These are phyloP conservation scores for Ogataea pilisensis DNA, from an alignment of 805 yeast genomes.

Conservation along the genomic window DNA sequence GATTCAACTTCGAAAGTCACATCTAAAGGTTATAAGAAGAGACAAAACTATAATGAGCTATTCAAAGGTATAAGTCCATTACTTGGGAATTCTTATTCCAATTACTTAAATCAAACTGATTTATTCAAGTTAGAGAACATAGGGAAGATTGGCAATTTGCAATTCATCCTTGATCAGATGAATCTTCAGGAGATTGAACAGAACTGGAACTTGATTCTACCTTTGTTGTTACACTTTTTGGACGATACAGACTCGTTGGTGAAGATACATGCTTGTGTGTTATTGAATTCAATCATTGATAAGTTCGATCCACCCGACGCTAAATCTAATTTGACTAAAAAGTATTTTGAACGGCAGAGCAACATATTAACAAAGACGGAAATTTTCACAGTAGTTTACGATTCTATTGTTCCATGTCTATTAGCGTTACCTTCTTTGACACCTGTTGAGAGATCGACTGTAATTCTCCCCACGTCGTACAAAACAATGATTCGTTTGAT, in stretches of 20 bases:
- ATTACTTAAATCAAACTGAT: slow-evolving; percentile 14
- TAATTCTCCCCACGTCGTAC: slow-evolving; percentile 23
- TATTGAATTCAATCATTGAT: slow-evolving; percentile 8
- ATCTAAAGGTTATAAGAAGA: slow-evolving; percentile 11
- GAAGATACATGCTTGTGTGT: slow-evolving; percentile 19
- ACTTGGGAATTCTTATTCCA: slow-evolving; percentile 13
- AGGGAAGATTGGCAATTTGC: slow-evolving; percentile 11
- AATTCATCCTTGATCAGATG: slow-evolving; percentile 7
- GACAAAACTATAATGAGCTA: slow-evolving; percentile 1
- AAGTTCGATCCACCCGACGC: slow-evolving; percentile 6
- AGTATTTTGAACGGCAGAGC: no score
- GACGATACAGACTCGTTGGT: slow-evolving; percentile 28
- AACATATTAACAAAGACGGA: slow-evolving; percentile 13
- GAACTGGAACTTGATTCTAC: slow-evolving; percentile 26
- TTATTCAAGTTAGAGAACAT: slow-evolving; percentile 16
- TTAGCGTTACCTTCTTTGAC: slow-evolving; percentile 29
- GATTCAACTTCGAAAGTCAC: slow-evolving; percentile 9
- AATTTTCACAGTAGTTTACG: slow-evolving; percentile 19
- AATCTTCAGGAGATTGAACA: slow-evolving; percentile 9
- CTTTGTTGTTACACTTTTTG: slow-evolving; percentile 23
- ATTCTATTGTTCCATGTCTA: slow-evolving; percentile 24
- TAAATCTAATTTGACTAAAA: no score
- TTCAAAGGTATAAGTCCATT: slow-evolving; percentile 18
- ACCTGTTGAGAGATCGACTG: slow-evolving; percentile 18
- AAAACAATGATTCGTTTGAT: slow-evolving; percentile 15